A percentile compares a stretch with the other conserved stretches of the same genome.
Conservation (phyloP, 202 grass and related monocot genomes). For the Schoenoplectus triqueter region DNA sequence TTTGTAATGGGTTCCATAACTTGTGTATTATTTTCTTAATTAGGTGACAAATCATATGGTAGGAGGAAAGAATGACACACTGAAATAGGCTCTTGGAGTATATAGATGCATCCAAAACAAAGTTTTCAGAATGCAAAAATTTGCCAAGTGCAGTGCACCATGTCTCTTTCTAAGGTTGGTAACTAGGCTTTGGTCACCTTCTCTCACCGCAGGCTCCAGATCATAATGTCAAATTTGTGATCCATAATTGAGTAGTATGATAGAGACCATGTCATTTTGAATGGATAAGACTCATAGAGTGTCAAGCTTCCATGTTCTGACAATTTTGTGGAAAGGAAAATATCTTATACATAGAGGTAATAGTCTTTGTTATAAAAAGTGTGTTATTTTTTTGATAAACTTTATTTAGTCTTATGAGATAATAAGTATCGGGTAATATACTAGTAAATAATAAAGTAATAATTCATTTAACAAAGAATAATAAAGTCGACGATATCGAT, state of each 20-base stretch:
- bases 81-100: slow-evolving; percentile 72
- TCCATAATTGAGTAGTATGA: slow-evolving; percentile 25
- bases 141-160: slow-evolving; percentile 36
- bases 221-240: slow-evolving; percentile 34
- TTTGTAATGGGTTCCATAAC: slow-evolving; percentile 7
- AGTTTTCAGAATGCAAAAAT: slow-evolving; percentile 14
- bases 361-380: not conserved
- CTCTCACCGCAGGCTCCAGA: slow-evolving; percentile 37
- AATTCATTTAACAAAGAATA: too few species aligned
- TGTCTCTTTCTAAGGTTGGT: slow-evolving; percentile 43
- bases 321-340: slow-evolving; percentile 30
- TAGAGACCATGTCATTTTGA: slow-evolving; percentile 11
- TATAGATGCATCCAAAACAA: not conserved
- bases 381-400: too few species aligned
- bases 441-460: too few species aligned
- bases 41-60: slow-evolving; percentile 84
- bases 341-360: slow-evolving; percentile 21
- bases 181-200: slow-evolving; percentile 35
- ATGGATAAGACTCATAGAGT: slow-evolving; percentile 14
- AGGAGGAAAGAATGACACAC: slow-evolving; percentile 57
- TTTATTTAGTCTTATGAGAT: too few species aligned
- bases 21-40: slow-evolving; percentile 25
- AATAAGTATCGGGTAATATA: too few species aligned
- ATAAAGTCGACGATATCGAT: too few species aligned
- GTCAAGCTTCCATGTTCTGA: slow-evolving; percentile 28